These are phyloP conservation scores for Annulohypoxylon truncatum DNA, from an alignment of 2,329 filamentous ascomycete genomes.

Conservation along the genomic window DNA sequence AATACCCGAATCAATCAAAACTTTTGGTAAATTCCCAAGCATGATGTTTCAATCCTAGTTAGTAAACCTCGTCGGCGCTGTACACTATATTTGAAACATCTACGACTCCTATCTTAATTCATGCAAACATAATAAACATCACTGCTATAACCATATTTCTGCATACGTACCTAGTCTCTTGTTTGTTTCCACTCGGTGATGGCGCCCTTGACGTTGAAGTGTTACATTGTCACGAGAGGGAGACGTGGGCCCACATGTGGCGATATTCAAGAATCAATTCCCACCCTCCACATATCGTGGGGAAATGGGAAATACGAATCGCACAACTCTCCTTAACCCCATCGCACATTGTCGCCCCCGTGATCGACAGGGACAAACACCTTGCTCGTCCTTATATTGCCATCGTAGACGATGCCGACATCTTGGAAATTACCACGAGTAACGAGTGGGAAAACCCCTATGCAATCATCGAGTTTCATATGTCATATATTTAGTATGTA, in stretches of 20 bases:
- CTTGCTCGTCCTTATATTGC: neutral
- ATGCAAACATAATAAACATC: no score
- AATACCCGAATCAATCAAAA: no score
- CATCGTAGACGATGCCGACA: neutral
- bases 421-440: neutral
- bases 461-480: neutral
- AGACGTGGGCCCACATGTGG: neutral
- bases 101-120: neutral
- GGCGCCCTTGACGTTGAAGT: neutral
- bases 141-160: no score
- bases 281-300: neutral
- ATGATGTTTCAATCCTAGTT: neutral
- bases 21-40: no score
- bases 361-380: neutral
- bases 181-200: neutral
- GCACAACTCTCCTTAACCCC: neutral
- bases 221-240: neutral
- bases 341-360: neutral
- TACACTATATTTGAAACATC: neutral
- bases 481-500: neutral
- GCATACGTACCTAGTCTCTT: no score
- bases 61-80: neutral
- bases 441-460: no score
- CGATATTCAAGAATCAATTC: neutral
- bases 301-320: neutral